These are phyloP conservation scores for Seiridium cupressi DNA, from an alignment of 2,329 filamentous ascomycete species.

Conservation along the genomic window DNA sequence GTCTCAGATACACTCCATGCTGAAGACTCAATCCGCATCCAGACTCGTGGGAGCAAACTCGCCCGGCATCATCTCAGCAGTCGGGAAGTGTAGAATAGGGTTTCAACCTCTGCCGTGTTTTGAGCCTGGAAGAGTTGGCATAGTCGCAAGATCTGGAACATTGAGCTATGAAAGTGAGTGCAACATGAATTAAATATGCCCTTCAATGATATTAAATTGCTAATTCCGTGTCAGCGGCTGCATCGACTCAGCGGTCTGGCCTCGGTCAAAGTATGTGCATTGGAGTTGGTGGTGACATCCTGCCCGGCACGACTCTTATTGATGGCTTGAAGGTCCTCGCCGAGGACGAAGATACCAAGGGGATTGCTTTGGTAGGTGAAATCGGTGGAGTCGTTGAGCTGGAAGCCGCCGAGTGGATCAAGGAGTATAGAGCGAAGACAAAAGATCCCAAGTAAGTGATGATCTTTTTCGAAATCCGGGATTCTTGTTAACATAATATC, in stretches of 20 bases:
- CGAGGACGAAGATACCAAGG: conserved; percentile 65
- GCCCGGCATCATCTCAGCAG: conserved; percentile 71
- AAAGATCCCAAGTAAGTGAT: conserved; percentile 59
- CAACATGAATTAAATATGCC: no score
- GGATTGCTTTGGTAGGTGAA: conserved; percentile 71
- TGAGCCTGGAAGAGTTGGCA: conserved; percentile 64
- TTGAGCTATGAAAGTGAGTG: conserved; percentile 62
- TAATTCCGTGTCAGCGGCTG: conserved; percentile 49
- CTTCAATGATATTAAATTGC: no score
- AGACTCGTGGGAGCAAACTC: conserved; percentile 71
- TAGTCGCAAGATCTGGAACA: conserved; percentile 73
- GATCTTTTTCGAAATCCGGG: not conserved
- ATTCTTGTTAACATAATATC: not conserved
- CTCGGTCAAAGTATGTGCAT: conserved; percentile 72
- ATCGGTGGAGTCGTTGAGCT: conserved; percentile 69
- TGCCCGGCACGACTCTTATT: conserved; percentile 71
- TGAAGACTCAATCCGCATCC: conserved; percentile 67
- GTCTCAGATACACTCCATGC: conserved; percentile 62
- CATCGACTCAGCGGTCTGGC: conserved; percentile 66
- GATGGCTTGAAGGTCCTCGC: conserved; percentile 68
- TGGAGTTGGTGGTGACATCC: conserved; percentile 70
- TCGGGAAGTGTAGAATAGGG: conserved; percentile 61
- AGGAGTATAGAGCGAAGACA: conserved; percentile 56
- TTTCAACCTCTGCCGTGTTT: conserved; percentile 78
- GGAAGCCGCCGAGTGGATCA: conserved; percentile 73